Percentiles rank a stretch among this genome's conserved stretches.
Evolutionary conservation across 108 stramenopile genomes (phyloP).

Genomic region (Cyclotella atomus): DNA sequence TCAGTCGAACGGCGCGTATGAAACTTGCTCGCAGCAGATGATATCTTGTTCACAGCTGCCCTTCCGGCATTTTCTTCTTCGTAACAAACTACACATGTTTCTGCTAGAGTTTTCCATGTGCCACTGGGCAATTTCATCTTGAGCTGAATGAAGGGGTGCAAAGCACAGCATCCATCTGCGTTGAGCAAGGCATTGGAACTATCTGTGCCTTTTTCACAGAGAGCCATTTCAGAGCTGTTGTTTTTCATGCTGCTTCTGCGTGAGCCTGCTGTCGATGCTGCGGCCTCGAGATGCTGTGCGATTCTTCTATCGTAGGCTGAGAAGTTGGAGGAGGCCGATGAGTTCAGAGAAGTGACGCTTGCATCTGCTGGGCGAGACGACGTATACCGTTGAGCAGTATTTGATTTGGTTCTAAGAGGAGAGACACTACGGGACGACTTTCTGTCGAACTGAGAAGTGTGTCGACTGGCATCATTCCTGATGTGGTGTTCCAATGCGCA

Average conservation of each 20-base stretch:
- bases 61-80: conserved; percentile 11
- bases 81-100: conserved; percentile 3
- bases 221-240: neutral
- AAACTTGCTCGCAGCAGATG: neutral
- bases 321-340: neutral
- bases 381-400: neutral
- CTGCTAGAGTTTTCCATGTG: conserved; percentile 7
- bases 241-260: neutral
- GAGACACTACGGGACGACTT: neutral
- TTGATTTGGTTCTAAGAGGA: conserved; percentile 1
- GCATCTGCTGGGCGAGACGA: neutral
- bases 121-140: conserved; percentile 11
- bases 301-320: conserved; percentile 3
- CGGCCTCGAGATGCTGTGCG: too few species aligned
- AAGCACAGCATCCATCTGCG: conserved; percentile 5
- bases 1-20: neutral
- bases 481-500: too few species aligned
- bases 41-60: neutral
- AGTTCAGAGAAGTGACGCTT: neutral
- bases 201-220: neutral
- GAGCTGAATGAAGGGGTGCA: conserved; percentile 18
- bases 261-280: too few species aligned
- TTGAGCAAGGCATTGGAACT: neutral
- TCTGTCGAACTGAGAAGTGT: neutral
- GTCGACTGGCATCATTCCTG: too few species aligned